phyloP scores from a whole-genome alignment of 2,329 filamentous ascomycete genomes.

The Cladophialophora exuberans region DNA sequence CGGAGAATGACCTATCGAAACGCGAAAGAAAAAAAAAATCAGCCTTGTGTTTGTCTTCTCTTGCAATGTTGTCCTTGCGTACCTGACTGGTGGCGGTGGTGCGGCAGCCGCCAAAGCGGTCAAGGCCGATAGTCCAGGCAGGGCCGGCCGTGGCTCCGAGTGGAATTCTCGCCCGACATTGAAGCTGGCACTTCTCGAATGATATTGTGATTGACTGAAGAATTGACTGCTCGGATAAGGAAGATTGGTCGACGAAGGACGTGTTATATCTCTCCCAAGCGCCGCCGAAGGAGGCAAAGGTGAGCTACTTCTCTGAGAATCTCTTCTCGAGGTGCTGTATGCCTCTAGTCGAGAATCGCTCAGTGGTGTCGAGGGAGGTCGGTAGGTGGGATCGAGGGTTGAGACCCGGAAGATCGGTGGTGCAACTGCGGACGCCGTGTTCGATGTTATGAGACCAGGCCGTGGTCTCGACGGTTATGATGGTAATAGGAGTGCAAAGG shows the following conservation, averaged over 20 bases:
- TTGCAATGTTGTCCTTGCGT: slow-evolving; percentile 37
- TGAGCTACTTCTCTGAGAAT: slow-evolving; percentile 48
- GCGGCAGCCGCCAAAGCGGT: slow-evolving; percentile 60
- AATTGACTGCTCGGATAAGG: slow-evolving; percentile 45
- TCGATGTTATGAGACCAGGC: slow-evolving; percentile 39
- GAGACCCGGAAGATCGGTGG: slow-evolving; percentile 62
- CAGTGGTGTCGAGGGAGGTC: slow-evolving; percentile 49
- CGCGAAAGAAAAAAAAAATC: too few relatives aligned
- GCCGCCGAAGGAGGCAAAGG: slow-evolving; percentile 48
- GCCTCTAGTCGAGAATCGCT: slow-evolving; percentile 50
- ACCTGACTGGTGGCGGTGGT: slow-evolving; percentile 58
- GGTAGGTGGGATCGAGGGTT: slow-evolving; percentile 53
- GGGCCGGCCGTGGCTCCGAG: slow-evolving; percentile 38
- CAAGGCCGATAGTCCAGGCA: slow-evolving; percentile 63
- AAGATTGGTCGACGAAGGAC: slow-evolving; percentile 57
- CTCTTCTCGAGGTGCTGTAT: slow-evolving; percentile 43
- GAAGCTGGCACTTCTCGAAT: slow-evolving; percentile 45
- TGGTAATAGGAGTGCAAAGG: background rate
- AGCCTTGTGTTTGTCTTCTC: background rate
- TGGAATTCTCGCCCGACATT: slow-evolving; percentile 37
- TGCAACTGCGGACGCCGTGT: slow-evolving; percentile 63
- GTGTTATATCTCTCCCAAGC: slow-evolving; percentile 54
- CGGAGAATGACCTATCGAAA: slow-evolving; percentile 51
- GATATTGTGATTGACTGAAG: slow-evolving; percentile 40
- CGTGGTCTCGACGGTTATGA: slow-evolving; percentile 30